Percentiles rank a stretch among this genome's conserved stretches.
Evolutionary conservation across 78 protist species (phyloP).

Genomic region (Capsaspora owczarzaki): DNA sequence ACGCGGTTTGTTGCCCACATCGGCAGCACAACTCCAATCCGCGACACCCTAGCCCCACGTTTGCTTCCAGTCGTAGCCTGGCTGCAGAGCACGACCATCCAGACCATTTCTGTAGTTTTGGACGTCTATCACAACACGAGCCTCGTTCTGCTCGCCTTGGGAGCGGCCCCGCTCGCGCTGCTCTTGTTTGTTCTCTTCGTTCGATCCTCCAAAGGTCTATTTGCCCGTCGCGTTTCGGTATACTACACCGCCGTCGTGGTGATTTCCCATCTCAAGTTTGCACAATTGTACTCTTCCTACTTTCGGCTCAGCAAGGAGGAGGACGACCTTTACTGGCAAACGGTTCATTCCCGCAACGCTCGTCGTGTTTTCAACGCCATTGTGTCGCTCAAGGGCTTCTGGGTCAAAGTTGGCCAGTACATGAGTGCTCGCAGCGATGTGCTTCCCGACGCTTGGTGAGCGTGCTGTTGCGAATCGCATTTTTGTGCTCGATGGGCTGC

Average conservation of each 20-base stretch:
- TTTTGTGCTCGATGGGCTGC: background rate
- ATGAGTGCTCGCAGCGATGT: background rate
- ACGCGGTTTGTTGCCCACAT: too few relatives aligned
- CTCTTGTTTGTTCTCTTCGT: too few relatives aligned
- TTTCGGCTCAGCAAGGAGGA: background rate
- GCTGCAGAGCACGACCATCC: too few relatives aligned
- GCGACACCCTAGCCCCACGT: too few relatives aligned
- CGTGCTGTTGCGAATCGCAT: too few relatives aligned
- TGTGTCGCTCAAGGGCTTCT: background rate
- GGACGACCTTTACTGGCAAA: background rate
- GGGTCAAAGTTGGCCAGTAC: slow-evolving; percentile 19
- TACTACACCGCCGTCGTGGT: background rate
- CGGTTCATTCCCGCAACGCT: background rate
- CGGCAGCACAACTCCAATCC: too few relatives aligned
- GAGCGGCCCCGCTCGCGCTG: too few relatives aligned
- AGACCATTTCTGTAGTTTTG: too few relatives aligned
- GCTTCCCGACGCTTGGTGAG: background rate
- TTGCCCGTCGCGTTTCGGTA: background rate
- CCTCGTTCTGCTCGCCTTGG: too few relatives aligned
- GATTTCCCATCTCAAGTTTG: background rate
- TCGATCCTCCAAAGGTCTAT: background rate
- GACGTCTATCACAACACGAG: too few relatives aligned
- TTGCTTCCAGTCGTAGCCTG: too few relatives aligned
- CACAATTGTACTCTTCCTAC: background rate
- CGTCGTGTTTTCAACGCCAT: background rate